A percentile compares a stretch with the other conserved stretches of the same genome.
Evolutionary conservation across 2,329 filamentous ascomycete genomes (phyloP).

Genomic region (Fusarium irregulare): DNA sequence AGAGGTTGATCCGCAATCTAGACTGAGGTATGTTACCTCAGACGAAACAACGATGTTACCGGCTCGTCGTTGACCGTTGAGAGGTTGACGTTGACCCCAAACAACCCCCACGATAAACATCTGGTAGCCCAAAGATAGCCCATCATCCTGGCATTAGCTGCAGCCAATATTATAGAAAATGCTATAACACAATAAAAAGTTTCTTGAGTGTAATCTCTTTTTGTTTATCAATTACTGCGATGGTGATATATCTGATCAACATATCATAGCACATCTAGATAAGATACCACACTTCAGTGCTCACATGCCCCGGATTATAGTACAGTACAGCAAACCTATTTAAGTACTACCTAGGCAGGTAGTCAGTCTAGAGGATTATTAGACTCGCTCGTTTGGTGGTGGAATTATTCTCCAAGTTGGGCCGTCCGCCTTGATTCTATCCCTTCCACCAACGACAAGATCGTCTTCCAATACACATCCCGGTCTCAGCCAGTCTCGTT

Average conservation of each 20-base stretch:
- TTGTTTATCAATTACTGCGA: neutral
- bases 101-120: constrained; percentile 36
- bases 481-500: constrained; percentile 35
- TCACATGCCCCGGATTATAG: neutral
- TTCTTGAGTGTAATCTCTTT: neutral
- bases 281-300: constrained; percentile 13
- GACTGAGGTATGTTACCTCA: constrained; percentile 13
- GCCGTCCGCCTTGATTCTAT: constrained; percentile 30
- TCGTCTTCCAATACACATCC: constrained; percentile 25
- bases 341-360: too few relatives aligned
- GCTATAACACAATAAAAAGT: neutral
- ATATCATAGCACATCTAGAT: neutral
- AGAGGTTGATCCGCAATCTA: constrained; percentile 3
- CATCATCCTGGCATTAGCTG: constrained; percentile 20
- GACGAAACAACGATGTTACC: constrained; percentile 20
- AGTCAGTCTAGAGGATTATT: neutral
- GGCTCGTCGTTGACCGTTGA: constrained; percentile 1
- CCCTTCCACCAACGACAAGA: constrained; percentile 48
- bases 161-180: constrained; percentile 10
- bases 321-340: neutral
- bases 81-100: constrained; percentile 22
- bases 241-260: neutral
- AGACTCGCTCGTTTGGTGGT: constrained; percentile 42
- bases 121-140: constrained; percentile 6
- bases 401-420: constrained; percentile 45